Evolutionary conservation across 345 rosid species (phyloP), one percentile per base, ranked within the genome.

Genomic region (Carallia pectinifolia): DNA sequence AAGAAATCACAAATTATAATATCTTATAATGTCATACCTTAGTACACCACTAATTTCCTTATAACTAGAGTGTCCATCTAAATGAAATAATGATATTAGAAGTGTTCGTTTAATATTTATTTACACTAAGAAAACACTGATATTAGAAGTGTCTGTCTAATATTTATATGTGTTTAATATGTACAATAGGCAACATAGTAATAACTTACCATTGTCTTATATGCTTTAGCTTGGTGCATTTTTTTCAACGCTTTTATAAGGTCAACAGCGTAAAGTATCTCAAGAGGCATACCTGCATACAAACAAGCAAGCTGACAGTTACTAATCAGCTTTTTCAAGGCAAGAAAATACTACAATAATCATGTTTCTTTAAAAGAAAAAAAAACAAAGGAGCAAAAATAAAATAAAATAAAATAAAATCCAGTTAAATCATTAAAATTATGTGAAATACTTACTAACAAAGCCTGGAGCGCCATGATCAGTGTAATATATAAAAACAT

Each of bases 401-500:
- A 23, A 23, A 23, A 23, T 23, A 23, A 23, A 23, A 23, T 23
- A 23, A 23, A 29, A 29, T 23, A 31, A 19, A 23, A 23, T 30
- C 6, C 0, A 7, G 48, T 13, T 16, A 9, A 34, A 33, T 7
- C 3, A 29, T 29, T n/a, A 6, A 29, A 58, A 23, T 23, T 16
- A 19, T 30, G 16, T 7, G 15, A 36, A 55, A 29, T 48, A 56
- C 64, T 58, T 59, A 82, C 90, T 69, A 50, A 86, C 39, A 4
- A 69, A 0, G 1, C 90, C 92, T 27, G 90, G 63, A 65, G 74
- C 5, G 17, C 97, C 97, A 75, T 88, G 90, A 38, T 89, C 97
- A 50, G 87, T 27, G 48, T 85, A 89, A 68, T 72, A 90, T 56
- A 89, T 72, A 78, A 89, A 90, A 47, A 89, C 60, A 36, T 52